Evolutionary conservation across 148 eudicot species (phyloP).

Genomic region (Vaccinium vitisidaea): DNA sequence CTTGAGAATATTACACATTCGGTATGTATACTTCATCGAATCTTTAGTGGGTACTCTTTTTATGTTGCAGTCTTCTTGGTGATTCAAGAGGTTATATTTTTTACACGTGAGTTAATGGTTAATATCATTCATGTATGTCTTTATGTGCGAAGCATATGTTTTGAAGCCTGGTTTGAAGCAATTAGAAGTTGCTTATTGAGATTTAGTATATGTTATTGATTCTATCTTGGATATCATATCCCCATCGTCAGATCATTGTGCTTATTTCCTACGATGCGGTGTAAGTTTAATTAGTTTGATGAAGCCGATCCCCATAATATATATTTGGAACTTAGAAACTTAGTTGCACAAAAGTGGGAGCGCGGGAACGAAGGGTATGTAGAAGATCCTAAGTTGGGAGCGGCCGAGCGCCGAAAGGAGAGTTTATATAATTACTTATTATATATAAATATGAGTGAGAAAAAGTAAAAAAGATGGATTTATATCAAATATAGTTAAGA

Average conservation of each 20-base stretch:
- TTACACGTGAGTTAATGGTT: neutral
- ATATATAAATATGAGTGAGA: no score
- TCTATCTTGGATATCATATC: neutral
- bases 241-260: neutral
- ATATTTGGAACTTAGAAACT: neutral
- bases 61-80: constrained; percentile 3
- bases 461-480: no score
- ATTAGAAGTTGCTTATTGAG: neutral
- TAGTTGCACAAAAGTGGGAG: no score
- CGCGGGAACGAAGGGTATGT: no score
- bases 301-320: neutral
- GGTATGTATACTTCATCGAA: constrained; percentile 34
- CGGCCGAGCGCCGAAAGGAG: no score
- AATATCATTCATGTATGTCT: constrained; percentile 2
- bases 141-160: neutral
- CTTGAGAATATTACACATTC: constrained; percentile 93
- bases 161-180: neutral
- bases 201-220: neutral
- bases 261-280: neutral
- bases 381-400: no score
- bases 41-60: neutral
- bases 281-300: neutral
- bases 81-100: neutral
- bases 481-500: no score
- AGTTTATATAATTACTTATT: no score